Evolutionary conservation across 768 basidiomycete genomes (phyloP), one percentile per base, ranked within the genome.

Genomic region (Agrocybe pediades): DNA sequence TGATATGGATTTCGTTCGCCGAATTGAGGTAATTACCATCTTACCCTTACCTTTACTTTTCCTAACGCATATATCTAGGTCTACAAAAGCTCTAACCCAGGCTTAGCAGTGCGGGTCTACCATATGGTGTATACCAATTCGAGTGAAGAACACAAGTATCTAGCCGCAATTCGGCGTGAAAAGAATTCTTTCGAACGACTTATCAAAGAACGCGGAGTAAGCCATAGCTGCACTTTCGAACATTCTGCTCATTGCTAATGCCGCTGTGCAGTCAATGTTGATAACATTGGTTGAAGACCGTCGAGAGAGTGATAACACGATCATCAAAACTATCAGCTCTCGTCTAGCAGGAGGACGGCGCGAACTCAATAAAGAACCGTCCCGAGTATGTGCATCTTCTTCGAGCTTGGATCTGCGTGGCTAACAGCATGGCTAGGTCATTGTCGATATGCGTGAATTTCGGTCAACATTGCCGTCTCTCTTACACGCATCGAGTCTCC

Each of bases 381-480:
- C 87, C 3, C 78, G 80, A 65, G 90, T 87, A 59, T 8, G 66
- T 53, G 6, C 7, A 13, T 59, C 30, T 9, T 36, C 7, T 0
- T 26, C 24, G 9, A 25, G 36, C 26, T 2, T 47, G n/a, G 33
- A 13, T 25, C 46, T 46, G 3, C 19, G 1, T 9, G 3, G 45
- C 46, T 44, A 11, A 43, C 20, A 26, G 2, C 8, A 46, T 53
- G 23, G 24, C 27, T 51, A 97, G 94, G 87, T 99, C 44, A 86
- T 99, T 55, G 94, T 98, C 20, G 97, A 98, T 69, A 88, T 98
- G 83, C 85, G 96, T 60, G 97, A 99, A 69, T 98, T 99, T 69
- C 81, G 95, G 23, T 98, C 96, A 2, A 85, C 93, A 0, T 72
- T 99, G 9, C 97, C 95, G 0, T 95, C 92, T 0, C 68, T 99